Percentiles rank a stretch among this genome's conserved stretches.
These are phyloP conservation scores for Cryoendolithus antarcticus DNA, from an alignment of 2,329 filamentous ascomycete genomes.

Conservation along the genomic window DNA sequence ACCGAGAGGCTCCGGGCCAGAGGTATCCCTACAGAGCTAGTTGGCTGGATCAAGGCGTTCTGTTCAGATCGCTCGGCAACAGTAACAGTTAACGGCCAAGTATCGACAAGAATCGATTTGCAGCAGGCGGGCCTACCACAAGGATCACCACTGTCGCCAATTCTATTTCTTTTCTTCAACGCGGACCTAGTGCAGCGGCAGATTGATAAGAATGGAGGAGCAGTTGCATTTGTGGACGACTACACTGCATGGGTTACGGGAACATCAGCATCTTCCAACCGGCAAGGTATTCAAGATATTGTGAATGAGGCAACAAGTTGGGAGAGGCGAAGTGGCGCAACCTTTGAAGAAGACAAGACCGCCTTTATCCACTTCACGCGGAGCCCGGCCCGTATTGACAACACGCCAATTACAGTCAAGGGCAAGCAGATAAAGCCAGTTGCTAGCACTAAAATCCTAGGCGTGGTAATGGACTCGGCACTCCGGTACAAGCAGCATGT, in stretches of 20 bases:
- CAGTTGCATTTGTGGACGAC: conserved; percentile 1
- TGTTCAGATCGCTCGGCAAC: neutral
- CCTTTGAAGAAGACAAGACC: conserved; percentile 1
- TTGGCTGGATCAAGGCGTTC: neutral
- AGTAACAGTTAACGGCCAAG: neutral
- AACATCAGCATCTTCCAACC: too few species aligned
- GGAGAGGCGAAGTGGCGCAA: conserved; percentile 1
- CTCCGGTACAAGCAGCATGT: neutral
- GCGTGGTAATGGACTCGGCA: neutral
- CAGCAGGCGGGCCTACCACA: conserved; percentile 2
- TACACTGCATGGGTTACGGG: conserved; percentile 2
- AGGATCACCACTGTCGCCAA: conserved; percentile 3
- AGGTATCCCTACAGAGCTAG: conserved; percentile 15
- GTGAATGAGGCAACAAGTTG: neutral
- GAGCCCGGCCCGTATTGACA: neutral
- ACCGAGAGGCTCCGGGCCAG: conserved; percentile 13
- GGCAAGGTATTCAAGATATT: neutral
- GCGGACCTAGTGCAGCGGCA: neutral
- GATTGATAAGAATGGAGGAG: neutral
- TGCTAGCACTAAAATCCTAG: neutral
- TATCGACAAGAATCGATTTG: neutral
- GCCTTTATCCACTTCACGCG: neutral
- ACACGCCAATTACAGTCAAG: neutral
- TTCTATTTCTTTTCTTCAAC: conserved; percentile 1
- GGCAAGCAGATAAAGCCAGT: neutral